phyloP scores from a whole-genome alignment of 148 eudicot species.

The Agrostemma githago region DNA sequence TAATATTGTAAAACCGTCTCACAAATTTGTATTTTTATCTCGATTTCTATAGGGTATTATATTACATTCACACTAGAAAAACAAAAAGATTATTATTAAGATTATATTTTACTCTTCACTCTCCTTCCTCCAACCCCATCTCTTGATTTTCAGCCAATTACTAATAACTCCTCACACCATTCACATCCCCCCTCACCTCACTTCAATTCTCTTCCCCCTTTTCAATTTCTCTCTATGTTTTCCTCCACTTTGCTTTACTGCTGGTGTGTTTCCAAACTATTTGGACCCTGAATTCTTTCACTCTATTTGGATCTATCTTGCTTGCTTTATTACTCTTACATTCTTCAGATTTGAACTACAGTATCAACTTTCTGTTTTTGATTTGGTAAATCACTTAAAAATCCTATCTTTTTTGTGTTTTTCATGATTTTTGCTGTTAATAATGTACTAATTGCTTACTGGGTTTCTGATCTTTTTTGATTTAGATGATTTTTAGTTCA shows the following conservation, averaged over 20 bases:
- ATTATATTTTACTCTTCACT: not conserved
- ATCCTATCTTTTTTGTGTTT: not conserved
- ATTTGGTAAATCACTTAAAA: slow-evolving; percentile 24
- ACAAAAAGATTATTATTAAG: not conserved
- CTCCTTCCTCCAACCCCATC: slow-evolving; percentile 3
- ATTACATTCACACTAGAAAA: not conserved
- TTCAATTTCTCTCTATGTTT: not conserved
- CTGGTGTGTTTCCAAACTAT: not conserved
- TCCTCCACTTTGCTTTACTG: not conserved
- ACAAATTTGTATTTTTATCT: too few relatives aligned
- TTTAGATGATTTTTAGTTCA: slow-evolving; percentile 15
- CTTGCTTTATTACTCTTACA: slow-evolving; percentile 4
- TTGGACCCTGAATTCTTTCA: slow-evolving; percentile 22
- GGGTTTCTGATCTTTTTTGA: slow-evolving; percentile 24
- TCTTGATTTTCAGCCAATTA: slow-evolving; percentile 1
- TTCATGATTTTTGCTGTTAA: not conserved
- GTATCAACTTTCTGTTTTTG: not conserved
- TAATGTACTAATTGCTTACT: slow-evolving; percentile 13
- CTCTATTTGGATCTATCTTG: slow-evolving; percentile 29
- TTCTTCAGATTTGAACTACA: slow-evolving; percentile 31
- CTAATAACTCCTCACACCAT: not conserved
- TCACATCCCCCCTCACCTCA: slow-evolving; percentile 1
- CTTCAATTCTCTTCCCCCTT: not conserved
- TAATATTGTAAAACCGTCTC: too few relatives aligned
- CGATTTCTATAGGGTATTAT: too few relatives aligned